phyloP scores from a whole-genome alignment of 2,329 filamentous ascomycete genomes.

The Cladorrhinum sp. region DNA sequence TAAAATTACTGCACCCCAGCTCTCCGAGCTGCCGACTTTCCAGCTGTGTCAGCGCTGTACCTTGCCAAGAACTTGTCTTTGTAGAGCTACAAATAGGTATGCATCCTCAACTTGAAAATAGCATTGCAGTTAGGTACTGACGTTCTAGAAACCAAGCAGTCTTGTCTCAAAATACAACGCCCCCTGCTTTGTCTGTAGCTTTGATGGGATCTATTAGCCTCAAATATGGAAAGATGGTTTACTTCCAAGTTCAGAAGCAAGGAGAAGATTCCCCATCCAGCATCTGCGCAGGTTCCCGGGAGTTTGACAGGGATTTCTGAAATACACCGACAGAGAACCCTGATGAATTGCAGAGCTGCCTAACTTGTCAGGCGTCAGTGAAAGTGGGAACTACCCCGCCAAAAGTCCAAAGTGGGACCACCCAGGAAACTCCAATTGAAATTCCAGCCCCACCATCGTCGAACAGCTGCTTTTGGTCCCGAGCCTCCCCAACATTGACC shows the following conservation, averaged over 20 bases:
- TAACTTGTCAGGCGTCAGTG: slow-evolving; percentile 9
- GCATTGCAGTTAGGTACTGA: neutral
- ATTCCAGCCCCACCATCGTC: slow-evolving; percentile 17
- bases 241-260: neutral
- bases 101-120: neutral
- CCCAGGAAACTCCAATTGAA: neutral
- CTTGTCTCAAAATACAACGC: no score
- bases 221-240: neutral
- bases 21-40: neutral
- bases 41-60: slow-evolving; percentile 10
- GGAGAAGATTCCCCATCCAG: neutral
- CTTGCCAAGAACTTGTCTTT: neutral
- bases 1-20: slow-evolving; percentile 10
- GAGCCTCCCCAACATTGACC: neutral
- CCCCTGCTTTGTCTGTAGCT: neutral
- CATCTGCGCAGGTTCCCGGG: neutral
- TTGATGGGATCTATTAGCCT: neutral
- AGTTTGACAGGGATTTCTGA: neutral
- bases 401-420: slow-evolving; percentile 4
- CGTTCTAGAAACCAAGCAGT: no score
- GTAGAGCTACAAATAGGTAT: neutral
- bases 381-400: slow-evolving; percentile 14
- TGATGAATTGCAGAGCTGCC: slow-evolving; percentile 1
- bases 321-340: slow-evolving; percentile 1
- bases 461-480: slow-evolving; percentile 4